Evolutionary conservation across 106 monocot species (phyloP), one percentile per base, ranked within the genome.

Genomic region (Dioscorea zingiberensis): DNA sequence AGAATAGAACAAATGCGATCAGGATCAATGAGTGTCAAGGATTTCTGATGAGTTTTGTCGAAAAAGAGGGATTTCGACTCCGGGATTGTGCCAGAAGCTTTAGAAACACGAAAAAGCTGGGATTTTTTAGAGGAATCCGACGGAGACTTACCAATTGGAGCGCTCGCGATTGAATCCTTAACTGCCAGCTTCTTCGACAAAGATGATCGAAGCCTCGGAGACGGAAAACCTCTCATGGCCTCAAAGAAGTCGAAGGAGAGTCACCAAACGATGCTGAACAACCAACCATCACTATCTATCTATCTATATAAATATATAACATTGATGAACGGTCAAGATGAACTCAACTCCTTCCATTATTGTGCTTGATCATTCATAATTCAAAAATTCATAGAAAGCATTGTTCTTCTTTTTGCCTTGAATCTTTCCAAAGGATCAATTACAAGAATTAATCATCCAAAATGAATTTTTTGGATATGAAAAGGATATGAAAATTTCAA

Each of bases 1-100:
- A 89, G 85, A 8, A 93, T 49, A 24, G 25, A 12, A 4, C 81
- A 77, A n/a, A 86, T 18, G 38, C 62, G 64, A 63, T 30, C n/a
- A 46, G 71, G 83, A 51, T 83, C 83, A 47, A 84, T 32, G 65
- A 67, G 25, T 21, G 49, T 70, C 17, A n/a, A 7, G 0, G 58
- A 19, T 7, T 24, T 47, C 4, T 7, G 11, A 17, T 1, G 19
- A 28, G 13, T 46, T 62, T 56, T 44, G 29, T 13, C 3, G 58
- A 54, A 71, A 70, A 44, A 48, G 53, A 12, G 28, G 1, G 21
- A n/a, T 65, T 30, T 66, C 54, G 51, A 25, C 22, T 27, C 16
- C n/a, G 44, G 44, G 44, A 18, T 14, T 13, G 53, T 13, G 16
- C 26, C 8, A 23, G 61, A 22, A 13, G 13, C 48, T 21, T 49